A percentile compares a stretch with the other conserved stretches of the same genome.
These are phyloP conservation scores for Fonsecaea monophora DNA, from an alignment of 2,329 filamentous ascomycete species.

Conservation along the genomic window DNA sequence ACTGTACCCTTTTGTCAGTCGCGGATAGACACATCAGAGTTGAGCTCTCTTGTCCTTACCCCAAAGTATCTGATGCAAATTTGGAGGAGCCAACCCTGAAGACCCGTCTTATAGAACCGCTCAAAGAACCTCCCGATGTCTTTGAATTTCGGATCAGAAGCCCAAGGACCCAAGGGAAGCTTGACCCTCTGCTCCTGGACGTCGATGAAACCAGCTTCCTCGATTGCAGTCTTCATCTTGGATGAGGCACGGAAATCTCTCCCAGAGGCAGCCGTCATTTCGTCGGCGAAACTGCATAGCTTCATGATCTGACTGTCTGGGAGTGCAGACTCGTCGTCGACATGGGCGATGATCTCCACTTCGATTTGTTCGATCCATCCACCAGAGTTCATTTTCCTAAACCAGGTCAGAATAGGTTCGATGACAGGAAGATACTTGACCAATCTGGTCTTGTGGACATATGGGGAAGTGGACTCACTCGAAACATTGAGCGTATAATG, in stretches of 20 bases:
- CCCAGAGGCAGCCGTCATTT: slow-evolving; percentile 37
- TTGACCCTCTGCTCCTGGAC: slow-evolving; percentile 52
- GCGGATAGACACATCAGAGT: neutral
- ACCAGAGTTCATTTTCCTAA: slow-evolving; percentile 47
- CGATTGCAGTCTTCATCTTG: slow-evolving; percentile 43
- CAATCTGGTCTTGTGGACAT: neutral
- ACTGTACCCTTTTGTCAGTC: slow-evolving; percentile 31
- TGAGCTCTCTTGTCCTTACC: slow-evolving; percentile 35
- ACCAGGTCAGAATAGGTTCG: slow-evolving; percentile 11
- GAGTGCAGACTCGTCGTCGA: slow-evolving; percentile 39
- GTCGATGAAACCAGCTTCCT: slow-evolving; percentile 53
- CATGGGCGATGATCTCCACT: slow-evolving; percentile 35
- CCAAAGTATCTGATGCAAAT: slow-evolving; percentile 40
- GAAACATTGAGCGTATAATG: slow-evolving; percentile 46
- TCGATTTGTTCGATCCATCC: slow-evolving; percentile 49
- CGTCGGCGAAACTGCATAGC: slow-evolving; percentile 33
- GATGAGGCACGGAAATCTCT: slow-evolving; percentile 41
- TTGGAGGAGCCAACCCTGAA: slow-evolving; percentile 42
- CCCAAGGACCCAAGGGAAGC: slow-evolving; percentile 54
- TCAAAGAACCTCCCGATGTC: slow-evolving; percentile 47
- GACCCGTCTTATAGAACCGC: slow-evolving; percentile 41
- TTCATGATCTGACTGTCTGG: slow-evolving; percentile 37
- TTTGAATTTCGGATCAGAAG: slow-evolving; percentile 47
- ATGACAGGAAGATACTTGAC: neutral
- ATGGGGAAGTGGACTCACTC: slow-evolving; percentile 38